A percentile compares a stretch with the other conserved stretches of the same genome.
These are phyloP conservation scores for Solanum peruvianum DNA, from an alignment of 257 asterid species.

Conservation along the genomic window DNA sequence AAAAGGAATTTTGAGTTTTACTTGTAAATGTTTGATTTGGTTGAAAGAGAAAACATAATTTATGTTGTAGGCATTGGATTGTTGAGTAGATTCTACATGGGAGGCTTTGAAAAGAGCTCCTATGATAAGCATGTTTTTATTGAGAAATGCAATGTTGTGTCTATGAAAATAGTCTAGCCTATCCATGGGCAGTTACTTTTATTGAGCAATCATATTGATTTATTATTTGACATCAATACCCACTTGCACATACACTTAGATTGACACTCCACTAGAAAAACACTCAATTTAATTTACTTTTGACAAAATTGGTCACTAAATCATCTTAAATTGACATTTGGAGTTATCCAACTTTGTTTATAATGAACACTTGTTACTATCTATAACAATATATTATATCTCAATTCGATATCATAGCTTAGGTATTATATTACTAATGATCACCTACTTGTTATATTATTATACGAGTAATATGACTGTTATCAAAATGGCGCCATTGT, in stretches of 20 bases:
- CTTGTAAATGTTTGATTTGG: neutral
- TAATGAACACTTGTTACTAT: neutral
- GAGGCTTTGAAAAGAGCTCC: neutral
- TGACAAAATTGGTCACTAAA: neutral
- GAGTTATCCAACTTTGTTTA: neutral
- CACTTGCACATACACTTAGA: neutral
- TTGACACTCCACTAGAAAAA: neutral
- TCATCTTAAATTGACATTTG: neutral
- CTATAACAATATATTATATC: neutral
- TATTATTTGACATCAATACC: neutral
- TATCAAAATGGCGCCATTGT: neutral
- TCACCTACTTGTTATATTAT: neutral
- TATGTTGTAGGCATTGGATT: neutral
- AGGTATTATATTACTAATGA: neutral
- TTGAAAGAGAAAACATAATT: neutral
- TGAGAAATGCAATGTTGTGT: neutral
- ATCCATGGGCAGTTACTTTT: neutral
- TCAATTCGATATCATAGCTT: neutral
- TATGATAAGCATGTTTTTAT: neutral
- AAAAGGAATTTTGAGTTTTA: neutral
- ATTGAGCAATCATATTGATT: neutral
- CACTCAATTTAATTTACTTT: neutral
- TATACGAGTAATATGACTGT: neutral
- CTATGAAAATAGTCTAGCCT: too few species aligned
- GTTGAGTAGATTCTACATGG: neutral